phyloP scores from a whole-genome alignment of 1,139 yeast species.

The Nakaseomyces kungkrabaensis region DNA sequence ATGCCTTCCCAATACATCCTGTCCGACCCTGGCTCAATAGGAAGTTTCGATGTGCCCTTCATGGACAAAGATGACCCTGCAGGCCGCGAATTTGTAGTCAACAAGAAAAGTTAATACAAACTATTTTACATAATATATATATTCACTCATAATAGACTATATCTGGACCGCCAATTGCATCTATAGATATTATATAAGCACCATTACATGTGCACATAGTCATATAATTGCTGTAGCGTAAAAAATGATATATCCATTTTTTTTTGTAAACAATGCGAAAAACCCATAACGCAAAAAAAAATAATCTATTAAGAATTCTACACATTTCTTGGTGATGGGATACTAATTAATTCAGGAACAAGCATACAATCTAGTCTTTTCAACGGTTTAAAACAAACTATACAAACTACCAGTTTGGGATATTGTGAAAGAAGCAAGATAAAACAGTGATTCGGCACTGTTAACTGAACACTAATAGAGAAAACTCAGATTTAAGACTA shows the following conservation, averaged over 20 bases:
- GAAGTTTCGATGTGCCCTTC: not conserved
- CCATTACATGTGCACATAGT: too few relatives aligned
- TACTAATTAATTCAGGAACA: too few relatives aligned
- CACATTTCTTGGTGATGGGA: not conserved
- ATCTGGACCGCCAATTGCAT: too few relatives aligned
- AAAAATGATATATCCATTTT: not conserved
- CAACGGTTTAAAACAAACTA: too few relatives aligned
- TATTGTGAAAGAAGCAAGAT: too few relatives aligned
- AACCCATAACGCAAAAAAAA: not conserved
- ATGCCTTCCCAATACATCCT: constrained; percentile 1
- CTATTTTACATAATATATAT: not conserved
- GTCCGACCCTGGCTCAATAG: not conserved
- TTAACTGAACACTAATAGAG: too few relatives aligned
- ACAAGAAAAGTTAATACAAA: not conserved
- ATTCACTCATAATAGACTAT: not conserved
- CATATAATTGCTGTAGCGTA: not conserved
- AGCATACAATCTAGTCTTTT: not conserved
- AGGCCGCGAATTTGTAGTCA: not conserved
- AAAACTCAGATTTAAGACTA: too few relatives aligned
- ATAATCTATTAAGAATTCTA: not conserved
- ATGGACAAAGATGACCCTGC: not conserved
- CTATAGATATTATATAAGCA: too few relatives aligned
- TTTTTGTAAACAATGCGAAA: not conserved
- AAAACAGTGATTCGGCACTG: too few relatives aligned
- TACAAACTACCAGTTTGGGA: too few relatives aligned